Percentiles rank a stretch among this genome's conserved stretches.
Evolutionary conservation across 2,329 filamentous ascomycete genomes (phyloP).

Genomic region (Fusarium secorum): DNA sequence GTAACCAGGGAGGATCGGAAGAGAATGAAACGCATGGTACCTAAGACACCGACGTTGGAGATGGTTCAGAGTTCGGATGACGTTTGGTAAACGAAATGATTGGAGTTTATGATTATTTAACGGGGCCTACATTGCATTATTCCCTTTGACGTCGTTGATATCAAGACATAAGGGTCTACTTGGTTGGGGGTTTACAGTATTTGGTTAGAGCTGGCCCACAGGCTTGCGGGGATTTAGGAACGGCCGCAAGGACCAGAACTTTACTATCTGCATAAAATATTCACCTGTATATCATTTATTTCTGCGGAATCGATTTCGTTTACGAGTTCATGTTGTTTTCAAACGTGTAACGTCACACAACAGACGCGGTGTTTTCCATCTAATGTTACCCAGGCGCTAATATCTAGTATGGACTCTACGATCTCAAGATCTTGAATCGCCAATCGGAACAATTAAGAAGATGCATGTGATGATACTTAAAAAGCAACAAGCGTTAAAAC

Average conservation of each 20-base stretch:
- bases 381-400: slow-evolving; percentile 1
- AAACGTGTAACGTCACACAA: neutral
- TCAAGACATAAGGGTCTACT: slow-evolving; percentile 22
- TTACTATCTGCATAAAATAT: slow-evolving; percentile 21
- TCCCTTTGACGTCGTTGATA: slow-evolving; percentile 40
- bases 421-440: slow-evolving; percentile 15
- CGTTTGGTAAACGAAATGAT: slow-evolving; percentile 62
- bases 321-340: neutral
- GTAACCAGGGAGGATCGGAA: slow-evolving; percentile 76
- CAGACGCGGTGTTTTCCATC: slow-evolving; percentile 1
- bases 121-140: slow-evolving; percentile 17
- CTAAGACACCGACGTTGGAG: slow-evolving; percentile 68
- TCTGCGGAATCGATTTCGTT: neutral
- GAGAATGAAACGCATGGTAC: slow-evolving; percentile 69
- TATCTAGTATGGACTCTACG: neutral
- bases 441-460: slow-evolving; percentile 14
- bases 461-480: slow-evolving; percentile 8
- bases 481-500: slow-evolving; percentile 6
- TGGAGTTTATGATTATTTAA: slow-evolving; percentile 6
- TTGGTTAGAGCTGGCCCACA: slow-evolving; percentile 11
- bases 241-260: slow-evolving; percentile 12
- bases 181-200: slow-evolving; percentile 2
- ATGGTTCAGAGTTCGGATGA: slow-evolving; percentile 71
- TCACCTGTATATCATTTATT: slow-evolving; percentile 14
- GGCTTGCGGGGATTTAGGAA: slow-evolving; percentile 18